These are phyloP conservation scores for Amanita thiersii DNA, from an alignment of 768 basidiomycete species.

Conservation along the genomic window DNA sequence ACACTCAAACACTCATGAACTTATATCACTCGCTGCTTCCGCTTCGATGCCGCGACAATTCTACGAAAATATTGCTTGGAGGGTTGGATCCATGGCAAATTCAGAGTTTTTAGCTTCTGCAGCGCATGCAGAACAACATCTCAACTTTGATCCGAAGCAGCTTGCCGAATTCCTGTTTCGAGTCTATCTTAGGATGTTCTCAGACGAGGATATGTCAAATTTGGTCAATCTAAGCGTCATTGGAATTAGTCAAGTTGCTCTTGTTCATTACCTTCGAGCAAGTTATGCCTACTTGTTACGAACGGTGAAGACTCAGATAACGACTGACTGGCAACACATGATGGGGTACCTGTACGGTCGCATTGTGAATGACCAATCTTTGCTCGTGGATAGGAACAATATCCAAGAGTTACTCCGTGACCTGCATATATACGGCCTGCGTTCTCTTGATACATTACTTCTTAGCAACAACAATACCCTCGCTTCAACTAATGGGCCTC, in stretches of 20 bases:
- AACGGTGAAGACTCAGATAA: constrained; percentile 26
- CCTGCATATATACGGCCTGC: constrained; percentile 23
- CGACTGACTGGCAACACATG: constrained; percentile 31
- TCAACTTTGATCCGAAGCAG: constrained; percentile 18
- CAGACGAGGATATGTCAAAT: constrained; percentile 23
- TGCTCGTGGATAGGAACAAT: constrained; percentile 20
- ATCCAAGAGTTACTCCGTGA: constrained; percentile 32
- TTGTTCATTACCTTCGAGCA: constrained; percentile 35
- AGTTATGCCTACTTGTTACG: constrained; percentile 39
- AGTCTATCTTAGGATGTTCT: constrained; percentile 37
- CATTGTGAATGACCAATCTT: constrained; percentile 14
- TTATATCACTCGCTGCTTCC: constrained; percentile 11
- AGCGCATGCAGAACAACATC: not conserved
- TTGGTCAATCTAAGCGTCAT: constrained; percentile 2
- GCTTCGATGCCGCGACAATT: constrained; percentile 16
- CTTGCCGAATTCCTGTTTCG: constrained; percentile 31
- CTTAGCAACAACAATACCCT: constrained; percentile 8
- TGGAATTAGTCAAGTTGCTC: constrained; percentile 14
- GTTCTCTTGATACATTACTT: constrained; percentile 10
- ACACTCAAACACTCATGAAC: constrained; percentile 32
- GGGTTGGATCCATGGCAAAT: constrained; percentile 9
- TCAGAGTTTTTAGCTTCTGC: not conserved
- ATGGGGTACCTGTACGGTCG: constrained; percentile 27
- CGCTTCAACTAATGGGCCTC: constrained; percentile 13
- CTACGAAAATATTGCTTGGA: constrained; percentile 33